phyloP scores from a whole-genome alignment of 768 basidiomycete species.

The Hemileccinum rubropunctum region DNA sequence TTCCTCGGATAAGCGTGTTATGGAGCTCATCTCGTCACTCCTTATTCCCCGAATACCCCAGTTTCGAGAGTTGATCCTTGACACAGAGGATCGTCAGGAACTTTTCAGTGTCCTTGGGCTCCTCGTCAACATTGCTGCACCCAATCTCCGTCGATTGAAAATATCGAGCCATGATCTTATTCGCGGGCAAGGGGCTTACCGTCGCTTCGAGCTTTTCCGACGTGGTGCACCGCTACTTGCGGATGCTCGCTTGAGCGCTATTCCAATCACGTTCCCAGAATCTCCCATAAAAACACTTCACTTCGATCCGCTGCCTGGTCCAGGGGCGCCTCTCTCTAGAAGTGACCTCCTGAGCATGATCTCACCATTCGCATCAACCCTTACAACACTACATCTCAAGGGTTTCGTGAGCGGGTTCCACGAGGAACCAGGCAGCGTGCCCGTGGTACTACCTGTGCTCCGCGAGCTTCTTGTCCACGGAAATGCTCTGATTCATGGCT shows the following conservation, averaged over 20 bases:
- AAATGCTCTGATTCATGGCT: constrained; percentile 31
- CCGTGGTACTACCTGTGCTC: constrained; percentile 29
- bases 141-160: constrained; percentile 26
- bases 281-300: constrained; percentile 31
- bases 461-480: constrained; percentile 30
- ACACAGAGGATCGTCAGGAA: constrained; percentile 32
- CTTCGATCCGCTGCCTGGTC: constrained; percentile 34
- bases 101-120: constrained; percentile 22
- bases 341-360: constrained; percentile 29
- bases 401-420: constrained; percentile 33
- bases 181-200: constrained; percentile 25
- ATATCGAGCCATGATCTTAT: constrained; percentile 26
- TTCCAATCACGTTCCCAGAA: constrained; percentile 31
- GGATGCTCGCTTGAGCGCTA: constrained; percentile 32
- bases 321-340: constrained; percentile 26
- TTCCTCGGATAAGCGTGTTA: constrained; percentile 18
- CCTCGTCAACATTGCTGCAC: constrained; percentile 24
- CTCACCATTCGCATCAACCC: constrained; percentile 25
- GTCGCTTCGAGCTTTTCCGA: constrained; percentile 33
- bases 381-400: constrained; percentile 31
- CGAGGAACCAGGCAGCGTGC: constrained; percentile 32
- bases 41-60: constrained; percentile 31
- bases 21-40: constrained; percentile 27
- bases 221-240: constrained; percentile 29
- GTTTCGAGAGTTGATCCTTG: constrained; percentile 31